Evolutionary conservation across 768 basidiomycete genomes (phyloP).

Genomic region (Trametes meyenii): DNA sequence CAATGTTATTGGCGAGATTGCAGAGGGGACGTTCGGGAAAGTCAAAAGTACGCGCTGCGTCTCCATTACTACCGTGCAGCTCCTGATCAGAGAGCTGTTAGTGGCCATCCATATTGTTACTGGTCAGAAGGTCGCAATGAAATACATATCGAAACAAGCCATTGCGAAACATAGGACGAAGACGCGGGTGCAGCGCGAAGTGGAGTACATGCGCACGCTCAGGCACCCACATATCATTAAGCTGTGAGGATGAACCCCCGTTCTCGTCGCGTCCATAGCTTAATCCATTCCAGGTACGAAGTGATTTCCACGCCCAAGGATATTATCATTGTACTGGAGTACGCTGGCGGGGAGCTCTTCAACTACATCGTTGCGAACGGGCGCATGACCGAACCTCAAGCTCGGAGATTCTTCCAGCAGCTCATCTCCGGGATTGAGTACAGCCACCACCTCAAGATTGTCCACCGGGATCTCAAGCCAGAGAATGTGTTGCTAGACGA

Average conservation of each 20-base stretch:
- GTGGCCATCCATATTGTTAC: constrained; percentile 95
- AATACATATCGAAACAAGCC: constrained; percentile 93
- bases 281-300: constrained; percentile 58
- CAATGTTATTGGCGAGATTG: constrained; percentile 83
- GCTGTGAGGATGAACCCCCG: constrained; percentile 58
- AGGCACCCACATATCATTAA: constrained; percentile 98
- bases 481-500: constrained; percentile 92
- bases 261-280: constrained; percentile 12
- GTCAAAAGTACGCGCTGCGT: constrained; percentile 83
- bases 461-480: constrained; percentile 97
- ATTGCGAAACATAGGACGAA: constrained; percentile 92
- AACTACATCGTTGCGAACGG: constrained; percentile 97
- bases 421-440: constrained; percentile 98
- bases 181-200: constrained; percentile 90
- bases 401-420: constrained; percentile 96
- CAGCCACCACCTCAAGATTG: constrained; percentile 94
- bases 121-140: constrained; percentile 96
- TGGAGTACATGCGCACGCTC: constrained; percentile 94
- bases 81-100: constrained; percentile 36
- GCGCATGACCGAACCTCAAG: constrained; percentile 84
- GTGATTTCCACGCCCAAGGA: constrained; percentile 93
- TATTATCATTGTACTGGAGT: constrained; percentile 98
- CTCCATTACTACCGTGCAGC: constrained; percentile 3
- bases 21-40: constrained; percentile 97
- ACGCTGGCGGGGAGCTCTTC: constrained; percentile 94